Base-by-base conservation (phyloP, 805 yeast species). In the Myxozyma vanderwaltii region DNA sequence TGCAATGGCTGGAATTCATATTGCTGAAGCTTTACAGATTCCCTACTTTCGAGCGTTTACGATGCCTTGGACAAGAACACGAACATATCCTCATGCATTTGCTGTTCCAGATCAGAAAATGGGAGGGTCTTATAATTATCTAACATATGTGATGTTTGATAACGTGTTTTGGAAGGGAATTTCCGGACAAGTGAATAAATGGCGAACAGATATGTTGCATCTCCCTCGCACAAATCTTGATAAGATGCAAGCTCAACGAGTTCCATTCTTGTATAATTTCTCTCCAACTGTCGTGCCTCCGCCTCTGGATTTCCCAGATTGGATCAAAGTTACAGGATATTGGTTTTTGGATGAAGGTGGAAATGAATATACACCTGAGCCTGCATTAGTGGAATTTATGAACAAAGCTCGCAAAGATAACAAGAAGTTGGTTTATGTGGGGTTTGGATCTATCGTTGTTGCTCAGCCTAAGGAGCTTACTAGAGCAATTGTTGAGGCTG, bases 61-160 rank as follows among this genome's bases (percentile, higher is more conserved):
- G 0, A 92, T 92, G 98, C 98, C 98, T 0, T 92, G 98, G 98
- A 89, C 97, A 0, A 76, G 96, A 61, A 91, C 98, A 0, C 79
- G 96, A 66, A 96, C 97, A 0, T 92, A 92, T 70, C 97, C 97
- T 0, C 97, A 92, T 77, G 97, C 98, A 0, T 91, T 92, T 64
- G 84, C 91, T 70, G 96, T 89, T 6, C 97, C 98, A 0, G 97
- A 91, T 61, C 95, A 89, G 73, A 89, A 87, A 70, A 81, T 87
- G 71, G 97, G 97, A 10, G 97, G 97, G 2, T 86, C 91, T 8
- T 92, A 92, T 74, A 92, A 92, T 70, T 89, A 89, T 69, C 77
- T 92, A 75, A 91, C 97, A 0, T 96, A 92, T 74, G 92, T 91
- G 6, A 82, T 92, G 75, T 92, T 91, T 75, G 98, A 92, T 68